Percentiles rank a stretch among this genome's conserved stretches.
These are phyloP conservation scores for Lichtheimia hyalospora DNA, from an alignment of 371 early-diverging fungal species.

Conservation along the genomic window DNA sequence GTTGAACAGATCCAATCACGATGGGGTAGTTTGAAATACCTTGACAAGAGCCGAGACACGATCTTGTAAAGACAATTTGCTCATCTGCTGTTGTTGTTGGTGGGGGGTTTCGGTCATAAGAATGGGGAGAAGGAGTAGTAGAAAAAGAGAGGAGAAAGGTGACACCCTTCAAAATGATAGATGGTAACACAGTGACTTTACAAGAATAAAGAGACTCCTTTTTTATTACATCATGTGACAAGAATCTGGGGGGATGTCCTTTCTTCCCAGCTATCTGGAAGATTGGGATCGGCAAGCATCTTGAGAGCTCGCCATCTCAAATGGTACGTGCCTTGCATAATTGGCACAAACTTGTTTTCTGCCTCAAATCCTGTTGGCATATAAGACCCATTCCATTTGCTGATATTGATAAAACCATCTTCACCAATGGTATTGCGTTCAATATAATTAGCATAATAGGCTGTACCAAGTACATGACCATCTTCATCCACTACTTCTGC, in stretches of 20 bases:
- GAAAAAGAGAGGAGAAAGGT: background rate
- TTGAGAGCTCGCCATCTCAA: conserved; percentile 18
- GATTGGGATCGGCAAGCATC: conserved; percentile 13
- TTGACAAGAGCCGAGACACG: background rate
- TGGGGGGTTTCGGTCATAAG: background rate
- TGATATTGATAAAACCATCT: background rate
- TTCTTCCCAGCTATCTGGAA: conserved; percentile 19
- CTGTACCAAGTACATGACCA: conserved; percentile 1
- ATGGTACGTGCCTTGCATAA: conserved; percentile 9
- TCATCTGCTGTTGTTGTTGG: background rate
- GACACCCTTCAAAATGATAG: no score
- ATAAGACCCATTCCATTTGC: conserved; percentile 18
- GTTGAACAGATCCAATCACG: background rate
- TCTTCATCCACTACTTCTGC: conserved; percentile 9
- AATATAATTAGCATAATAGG: background rate
- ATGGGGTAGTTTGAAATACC: background rate
- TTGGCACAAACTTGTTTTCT: background rate
- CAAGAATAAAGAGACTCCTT: background rate
- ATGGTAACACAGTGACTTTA: no score
- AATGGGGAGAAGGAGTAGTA: background rate
- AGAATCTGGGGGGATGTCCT: conserved; percentile 8
- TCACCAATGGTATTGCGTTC: conserved; percentile 14
- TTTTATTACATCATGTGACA: conserved; percentile 2
- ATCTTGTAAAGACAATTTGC: background rate
- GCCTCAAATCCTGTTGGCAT: conserved; percentile 6